Conservation (phyloP, 148 eudicot genomes). For the Mesembryanthemum crystallinum region DNA sequence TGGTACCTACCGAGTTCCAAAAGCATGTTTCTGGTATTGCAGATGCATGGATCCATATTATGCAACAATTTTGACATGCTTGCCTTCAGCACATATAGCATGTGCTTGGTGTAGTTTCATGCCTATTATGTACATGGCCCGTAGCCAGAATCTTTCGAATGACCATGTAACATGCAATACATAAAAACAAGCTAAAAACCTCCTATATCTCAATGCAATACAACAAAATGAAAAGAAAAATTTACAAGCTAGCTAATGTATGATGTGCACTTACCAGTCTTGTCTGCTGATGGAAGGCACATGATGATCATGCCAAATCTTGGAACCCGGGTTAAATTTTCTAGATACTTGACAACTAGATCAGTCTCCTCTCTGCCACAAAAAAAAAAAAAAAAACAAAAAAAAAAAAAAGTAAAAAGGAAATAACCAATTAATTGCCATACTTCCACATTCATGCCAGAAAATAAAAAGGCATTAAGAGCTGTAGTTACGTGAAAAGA, state of each 20-base stretch:
- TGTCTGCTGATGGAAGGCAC: conserved; percentile 80
- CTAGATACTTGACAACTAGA: conserved; percentile 62
- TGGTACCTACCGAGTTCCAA: neutral
- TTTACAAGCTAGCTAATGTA: neutral
- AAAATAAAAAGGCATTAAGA: neutral
- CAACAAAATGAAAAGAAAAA: neutral
- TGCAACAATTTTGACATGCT: neutral
- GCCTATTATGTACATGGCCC: neutral
- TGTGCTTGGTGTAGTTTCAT: neutral
- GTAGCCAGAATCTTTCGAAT: neutral
- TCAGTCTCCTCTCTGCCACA: conserved; percentile 67
- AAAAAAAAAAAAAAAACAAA: neutral
- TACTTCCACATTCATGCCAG: neutral
- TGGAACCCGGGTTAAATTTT: conserved; percentile 59
- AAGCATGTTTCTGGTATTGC: neutral
- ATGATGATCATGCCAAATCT: conserved; percentile 83
- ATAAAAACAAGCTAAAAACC: neutral
- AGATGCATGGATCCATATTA: neutral
- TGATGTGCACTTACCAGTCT: conserved; percentile 54
- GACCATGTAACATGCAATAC: neutral
- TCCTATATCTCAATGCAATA: neutral
- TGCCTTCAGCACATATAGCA: neutral
- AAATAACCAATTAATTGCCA: neutral
- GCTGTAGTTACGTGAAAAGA: conserved; percentile 52
- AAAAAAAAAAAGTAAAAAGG: neutral